phyloP scores from a whole-genome alignment of 1,139 yeast genomes.

The Sugiyamaella sp. region DNA sequence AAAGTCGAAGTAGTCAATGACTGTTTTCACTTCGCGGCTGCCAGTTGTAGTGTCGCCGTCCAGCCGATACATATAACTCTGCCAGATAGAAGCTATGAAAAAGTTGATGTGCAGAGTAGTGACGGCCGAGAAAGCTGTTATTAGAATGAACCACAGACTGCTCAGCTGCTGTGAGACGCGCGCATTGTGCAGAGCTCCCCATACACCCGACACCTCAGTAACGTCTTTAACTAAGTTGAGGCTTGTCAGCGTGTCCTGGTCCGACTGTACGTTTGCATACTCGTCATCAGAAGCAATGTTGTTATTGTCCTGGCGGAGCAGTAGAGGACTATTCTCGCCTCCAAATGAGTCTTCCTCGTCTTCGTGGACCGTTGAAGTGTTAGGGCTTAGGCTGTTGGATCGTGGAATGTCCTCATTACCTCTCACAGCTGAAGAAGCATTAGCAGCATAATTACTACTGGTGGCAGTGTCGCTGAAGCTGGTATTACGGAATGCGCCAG shows the following conservation, averaged over 20 bases:
- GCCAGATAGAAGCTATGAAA: slow-evolving; percentile 82
- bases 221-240: slow-evolving; percentile 44
- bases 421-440: background rate
- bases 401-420: slow-evolving; percentile 2
- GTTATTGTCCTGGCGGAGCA: slow-evolving; percentile 2
- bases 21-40: slow-evolving; percentile 49
- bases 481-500: slow-evolving; percentile 15
- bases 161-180: slow-evolving; percentile 63
- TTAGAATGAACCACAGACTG: slow-evolving; percentile 77
- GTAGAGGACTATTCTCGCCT: slow-evolving; percentile 18
- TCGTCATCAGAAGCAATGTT: slow-evolving; percentile 2
- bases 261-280: background rate
- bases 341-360: slow-evolving; percentile 15
- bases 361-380: slow-evolving; percentile 5
- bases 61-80: slow-evolving; percentile 75
- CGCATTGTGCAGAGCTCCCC: slow-evolving; percentile 79
- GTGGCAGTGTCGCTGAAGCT: background rate
- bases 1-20: slow-evolving; percentile 78
- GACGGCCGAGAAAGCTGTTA: slow-evolving; percentile 76
- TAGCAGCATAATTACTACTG: background rate
- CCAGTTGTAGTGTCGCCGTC: slow-evolving; percentile 34
- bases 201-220: slow-evolving; percentile 61
- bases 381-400: slow-evolving; percentile 5
- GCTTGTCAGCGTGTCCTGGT: slow-evolving; percentile 1
- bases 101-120: slow-evolving; percentile 91